These are phyloP conservation scores for Mycena filopes DNA, from an alignment of 768 basidiomycete genomes.

Conservation along the genomic window DNA sequence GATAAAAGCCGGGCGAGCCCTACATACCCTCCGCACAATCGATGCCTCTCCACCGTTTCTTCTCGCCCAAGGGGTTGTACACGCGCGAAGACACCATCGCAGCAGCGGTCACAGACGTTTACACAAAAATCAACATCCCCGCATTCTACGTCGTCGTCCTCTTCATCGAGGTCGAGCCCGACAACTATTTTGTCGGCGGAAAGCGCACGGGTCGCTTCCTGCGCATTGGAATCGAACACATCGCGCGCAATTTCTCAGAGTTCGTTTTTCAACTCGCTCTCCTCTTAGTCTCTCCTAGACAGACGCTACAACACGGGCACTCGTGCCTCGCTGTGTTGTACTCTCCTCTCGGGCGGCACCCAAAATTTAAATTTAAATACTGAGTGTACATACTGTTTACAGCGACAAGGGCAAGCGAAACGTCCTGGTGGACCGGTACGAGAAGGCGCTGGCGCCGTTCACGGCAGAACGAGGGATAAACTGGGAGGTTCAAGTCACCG, in stretches of 20 bases:
- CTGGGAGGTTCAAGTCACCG: constrained; percentile 29
- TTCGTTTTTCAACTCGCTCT: neutral
- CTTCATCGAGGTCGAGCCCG: constrained; percentile 32
- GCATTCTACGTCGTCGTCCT: constrained; percentile 34
- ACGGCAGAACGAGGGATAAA: constrained; percentile 27
- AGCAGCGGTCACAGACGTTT: too few relatives aligned
- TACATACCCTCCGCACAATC: too few relatives aligned
- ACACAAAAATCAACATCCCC: too few relatives aligned
- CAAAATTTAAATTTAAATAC: too few relatives aligned
- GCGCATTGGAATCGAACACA: constrained; percentile 31
- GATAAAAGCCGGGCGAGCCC: too few relatives aligned
- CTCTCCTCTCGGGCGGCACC: too few relatives aligned
- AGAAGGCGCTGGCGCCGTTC: constrained; percentile 25
- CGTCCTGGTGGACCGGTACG: constrained; percentile 25
- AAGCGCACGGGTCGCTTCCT: constrained; percentile 14
- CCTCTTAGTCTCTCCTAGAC: neutral
- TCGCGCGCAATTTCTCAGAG: constrained; percentile 27
- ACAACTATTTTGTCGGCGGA: constrained; percentile 30
- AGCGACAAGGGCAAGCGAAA: too few relatives aligned
- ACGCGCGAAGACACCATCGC: too few relatives aligned
- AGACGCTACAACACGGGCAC: neutral
- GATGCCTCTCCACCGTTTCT: too few relatives aligned
- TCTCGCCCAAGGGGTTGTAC: too few relatives aligned
- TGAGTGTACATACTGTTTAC: too few relatives aligned
- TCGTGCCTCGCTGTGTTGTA: too few relatives aligned